Conservation (phyloP, 257 asterid species). For the Salvia miltiorrhiza region DNA sequence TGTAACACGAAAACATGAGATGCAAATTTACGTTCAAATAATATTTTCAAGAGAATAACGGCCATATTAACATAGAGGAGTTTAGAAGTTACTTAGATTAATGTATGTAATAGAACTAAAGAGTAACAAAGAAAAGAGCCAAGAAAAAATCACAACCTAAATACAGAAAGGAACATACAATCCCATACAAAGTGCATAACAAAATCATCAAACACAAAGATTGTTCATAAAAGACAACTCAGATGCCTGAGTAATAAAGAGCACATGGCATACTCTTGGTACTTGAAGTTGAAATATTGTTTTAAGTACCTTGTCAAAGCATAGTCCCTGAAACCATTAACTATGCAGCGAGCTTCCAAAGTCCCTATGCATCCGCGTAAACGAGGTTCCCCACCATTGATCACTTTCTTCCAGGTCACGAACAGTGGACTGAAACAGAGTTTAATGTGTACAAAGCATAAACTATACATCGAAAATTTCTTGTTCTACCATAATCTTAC, state of each 20-base stretch:
- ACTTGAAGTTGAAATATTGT: constrained; percentile 10
- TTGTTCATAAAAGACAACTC: constrained; percentile 3
- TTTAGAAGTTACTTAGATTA: background rate
- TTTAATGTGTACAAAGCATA: constrained; percentile 9
- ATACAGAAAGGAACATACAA: too few relatives aligned
- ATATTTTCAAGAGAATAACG: background rate
- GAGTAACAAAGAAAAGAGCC: background rate
- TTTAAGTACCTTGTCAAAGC: constrained; percentile 74
- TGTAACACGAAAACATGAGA: background rate
- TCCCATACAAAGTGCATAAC: constrained; percentile 1
- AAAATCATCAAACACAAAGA: constrained; percentile 7
- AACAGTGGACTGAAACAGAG: constrained; percentile 75
- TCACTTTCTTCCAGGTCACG: constrained; percentile 93
- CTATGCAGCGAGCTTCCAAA: constrained; percentile 72
- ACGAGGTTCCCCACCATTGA: constrained; percentile 93
- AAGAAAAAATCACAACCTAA: background rate
- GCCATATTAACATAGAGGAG: background rate
- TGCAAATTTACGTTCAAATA: background rate
- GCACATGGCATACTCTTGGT: background rate
- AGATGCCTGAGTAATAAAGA: background rate
- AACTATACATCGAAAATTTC: constrained; percentile 11
- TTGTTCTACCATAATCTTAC: constrained; percentile 10
- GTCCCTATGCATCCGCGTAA: constrained; percentile 98
- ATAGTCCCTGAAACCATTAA: constrained; percentile 85
- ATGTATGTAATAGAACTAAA: background rate